Base-by-base conservation (phyloP, 805 yeast species). In the Cyberlindnera lachancei region DNA sequence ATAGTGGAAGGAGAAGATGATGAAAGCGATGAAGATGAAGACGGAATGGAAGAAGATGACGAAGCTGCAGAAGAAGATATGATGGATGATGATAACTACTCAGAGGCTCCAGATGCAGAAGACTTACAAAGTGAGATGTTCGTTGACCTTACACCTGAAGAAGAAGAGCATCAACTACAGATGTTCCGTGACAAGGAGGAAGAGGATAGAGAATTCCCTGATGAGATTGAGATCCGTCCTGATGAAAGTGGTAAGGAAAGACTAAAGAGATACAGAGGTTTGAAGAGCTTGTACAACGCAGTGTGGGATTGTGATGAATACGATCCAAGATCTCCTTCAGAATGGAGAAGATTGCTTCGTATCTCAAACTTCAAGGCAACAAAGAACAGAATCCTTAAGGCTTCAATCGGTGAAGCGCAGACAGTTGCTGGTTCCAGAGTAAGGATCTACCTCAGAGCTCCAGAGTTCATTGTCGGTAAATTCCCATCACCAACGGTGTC, bases 161-260 rank as follows among this genome's bases (percentile, higher is more conserved):
- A 86, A 46, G 96, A 85, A 55, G 76, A 75, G 38, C 70, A 75
- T 46, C 96, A 88, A 58, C 64, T 86, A 40, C 62, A 69, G 35
- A 71, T 68, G 47, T 87, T 68, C 61, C 73, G 92, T 45, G 66
- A 66, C 24, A 57, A 73, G 40, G 95, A 77, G 44, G 71, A 72
- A 38, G 96, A 88, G 34, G 96, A 86, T 53, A 68, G 75, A 22
- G 95, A 88, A 48, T 92, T 87, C 66, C 97, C 97, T 0, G 99
- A 92, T 59, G 98, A 92, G 60, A 61, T 90, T 35, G 97, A 92
- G 55, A 61, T 92, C 26, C 70, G 68, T 28, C 96, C 96, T 19
- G 53, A 58, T 6, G 88, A 73, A 42, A 69, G 81, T 5, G 97
- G 84, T 8, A 71, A 70, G 46, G 86, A 87, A 41, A 70, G 85